These are phyloP conservation scores for Henningerozyma blattae DNA, from an alignment of 805 yeast species.

Conservation along the genomic window DNA sequence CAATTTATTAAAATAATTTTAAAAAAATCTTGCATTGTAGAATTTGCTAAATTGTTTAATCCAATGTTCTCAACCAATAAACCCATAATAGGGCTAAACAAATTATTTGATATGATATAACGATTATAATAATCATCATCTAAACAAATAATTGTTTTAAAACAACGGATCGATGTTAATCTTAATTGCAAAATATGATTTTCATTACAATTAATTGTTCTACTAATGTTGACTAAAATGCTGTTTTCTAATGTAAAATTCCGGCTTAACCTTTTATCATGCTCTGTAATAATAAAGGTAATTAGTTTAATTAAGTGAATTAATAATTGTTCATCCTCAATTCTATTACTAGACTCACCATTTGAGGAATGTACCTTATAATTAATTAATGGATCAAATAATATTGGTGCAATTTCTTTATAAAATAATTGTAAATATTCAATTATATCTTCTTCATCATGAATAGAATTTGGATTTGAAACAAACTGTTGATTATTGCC, in stretches of 20 bases:
- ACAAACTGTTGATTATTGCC: no score
- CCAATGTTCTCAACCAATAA: slow-evolving; percentile 37
- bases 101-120: slow-evolving; percentile 42
- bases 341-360: slow-evolving; percentile 2
- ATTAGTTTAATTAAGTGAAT: slow-evolving; percentile 61
- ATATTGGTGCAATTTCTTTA: slow-evolving; percentile 41
- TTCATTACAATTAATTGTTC: slow-evolving; percentile 28
- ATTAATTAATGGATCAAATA: slow-evolving; percentile 39
- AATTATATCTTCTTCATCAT: slow-evolving; percentile 9
- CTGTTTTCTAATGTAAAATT: slow-evolving; percentile 51
- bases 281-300: slow-evolving; percentile 54
- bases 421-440: slow-evolving; percentile 45
- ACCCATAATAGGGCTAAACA: slow-evolving; percentile 37
- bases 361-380: slow-evolving; percentile 6
- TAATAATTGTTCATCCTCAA: slow-evolving; percentile 30
- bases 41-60: slow-evolving; percentile 54
- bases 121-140: slow-evolving; percentile 52
- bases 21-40: slow-evolving; percentile 62
- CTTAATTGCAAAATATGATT: slow-evolving; percentile 36
- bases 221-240: slow-evolving; percentile 43
- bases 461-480: background rate
- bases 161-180: slow-evolving; percentile 56
- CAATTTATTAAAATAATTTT: slow-evolving; percentile 30
- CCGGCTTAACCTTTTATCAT: slow-evolving; percentile 44
- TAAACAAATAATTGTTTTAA: slow-evolving; percentile 47